phyloP scores from a whole-genome alignment of 176 grass and related monocot species.

The Lolium multiflorum region DNA sequence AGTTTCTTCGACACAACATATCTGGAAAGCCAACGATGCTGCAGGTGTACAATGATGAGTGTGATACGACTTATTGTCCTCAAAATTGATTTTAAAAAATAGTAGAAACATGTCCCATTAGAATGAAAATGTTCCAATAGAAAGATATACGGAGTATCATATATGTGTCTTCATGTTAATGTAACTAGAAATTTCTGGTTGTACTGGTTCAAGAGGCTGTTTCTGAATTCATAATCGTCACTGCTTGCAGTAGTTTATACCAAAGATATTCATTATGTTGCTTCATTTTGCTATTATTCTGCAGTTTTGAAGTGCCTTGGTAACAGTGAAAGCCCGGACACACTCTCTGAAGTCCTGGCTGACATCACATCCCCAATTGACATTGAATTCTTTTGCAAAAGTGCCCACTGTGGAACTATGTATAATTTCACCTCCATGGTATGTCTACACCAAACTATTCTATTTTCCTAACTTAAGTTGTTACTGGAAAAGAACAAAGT shows the following conservation, averaged over 20 bases:
- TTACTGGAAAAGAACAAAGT: not conserved
- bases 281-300: not conserved
- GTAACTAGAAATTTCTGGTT: not conserved
- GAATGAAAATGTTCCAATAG: not conserved
- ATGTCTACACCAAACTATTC: not conserved
- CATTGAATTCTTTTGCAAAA: not conserved
- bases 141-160: not conserved
- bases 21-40: not conserved
- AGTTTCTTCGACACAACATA: not conserved
- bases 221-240: not conserved
- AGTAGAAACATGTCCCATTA: not conserved
- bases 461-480: not conserved
- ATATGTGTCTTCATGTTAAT: not conserved
- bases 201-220: not conserved
- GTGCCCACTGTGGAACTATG: not conserved
- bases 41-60: not conserved
- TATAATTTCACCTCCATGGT: conserved; percentile 22
- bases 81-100: not conserved
- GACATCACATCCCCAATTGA: conserved; percentile 25
- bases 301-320: too few species aligned
- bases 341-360: not conserved
- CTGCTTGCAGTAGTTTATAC: not conserved
- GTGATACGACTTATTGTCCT: not conserved
- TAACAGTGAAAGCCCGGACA: too few species aligned
- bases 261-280: not conserved